Percentiles rank a stretch among this genome's conserved stretches.
Evolutionary conservation across 139 green algal species (phyloP).

Genomic region (Auxenochlorella pyrenoidosa): DNA sequence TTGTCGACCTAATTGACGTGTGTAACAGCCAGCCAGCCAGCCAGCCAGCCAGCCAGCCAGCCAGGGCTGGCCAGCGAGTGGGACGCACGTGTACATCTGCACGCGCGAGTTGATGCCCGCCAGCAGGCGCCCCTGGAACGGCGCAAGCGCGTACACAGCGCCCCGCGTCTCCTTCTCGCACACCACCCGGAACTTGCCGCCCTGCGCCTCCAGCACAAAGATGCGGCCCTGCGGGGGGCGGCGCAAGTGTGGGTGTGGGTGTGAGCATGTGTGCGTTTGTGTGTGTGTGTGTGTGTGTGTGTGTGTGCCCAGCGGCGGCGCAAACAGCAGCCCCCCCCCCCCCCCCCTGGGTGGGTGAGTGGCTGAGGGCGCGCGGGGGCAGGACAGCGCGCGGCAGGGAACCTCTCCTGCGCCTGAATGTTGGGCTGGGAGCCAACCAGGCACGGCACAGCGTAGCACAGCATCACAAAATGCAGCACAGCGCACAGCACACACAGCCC

Average conservation of each 20-base stretch:
- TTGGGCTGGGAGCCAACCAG: neutral
- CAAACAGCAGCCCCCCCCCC: too few species aligned
- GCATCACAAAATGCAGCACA: neutral
- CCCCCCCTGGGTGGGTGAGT: too few species aligned
- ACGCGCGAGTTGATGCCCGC: slow-evolving; percentile 93
- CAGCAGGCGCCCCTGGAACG: slow-evolving; percentile 87
- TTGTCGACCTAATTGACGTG: too few species aligned
- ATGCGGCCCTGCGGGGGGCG: slow-evolving; percentile 69
- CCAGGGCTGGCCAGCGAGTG: neutral
- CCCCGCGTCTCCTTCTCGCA: slow-evolving; percentile 87
- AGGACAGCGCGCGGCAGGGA: neutral
- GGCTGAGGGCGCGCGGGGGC: too few species aligned
- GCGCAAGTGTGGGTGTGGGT: neutral
- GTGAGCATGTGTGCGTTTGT: neutral
- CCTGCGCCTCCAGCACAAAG: slow-evolving; percentile 69
- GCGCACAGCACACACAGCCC: neutral
- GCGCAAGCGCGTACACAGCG: slow-evolving; percentile 85
- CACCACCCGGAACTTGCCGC: slow-evolving; percentile 70
- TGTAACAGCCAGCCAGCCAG: too few species aligned
- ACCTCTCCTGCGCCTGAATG: neutral
- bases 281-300: neutral
- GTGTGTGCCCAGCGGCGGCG: too few species aligned
- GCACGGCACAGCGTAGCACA: too few species aligned
- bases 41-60: too few species aligned
- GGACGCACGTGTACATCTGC: slow-evolving; percentile 79